These are phyloP conservation scores for Flaveria trinervia DNA, from an alignment of 129 eudicot species.

Conservation along the genomic window DNA sequence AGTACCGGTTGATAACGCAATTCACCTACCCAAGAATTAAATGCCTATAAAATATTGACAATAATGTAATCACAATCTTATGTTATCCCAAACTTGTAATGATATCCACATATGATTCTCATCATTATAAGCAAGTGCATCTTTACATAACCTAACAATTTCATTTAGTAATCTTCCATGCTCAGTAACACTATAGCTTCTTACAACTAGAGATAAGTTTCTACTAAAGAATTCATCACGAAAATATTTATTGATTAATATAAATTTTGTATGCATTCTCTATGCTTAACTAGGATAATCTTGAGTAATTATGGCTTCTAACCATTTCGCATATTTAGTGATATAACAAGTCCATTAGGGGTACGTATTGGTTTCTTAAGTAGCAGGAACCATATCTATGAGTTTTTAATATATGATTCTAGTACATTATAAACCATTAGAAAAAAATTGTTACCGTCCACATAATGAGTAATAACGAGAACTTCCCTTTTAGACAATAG, in stretches of 20 bases:
- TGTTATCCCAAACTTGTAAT: not conserved
- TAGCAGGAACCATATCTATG: not conserved
- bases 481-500: too few species aligned
- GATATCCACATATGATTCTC: not conserved
- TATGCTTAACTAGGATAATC: not conserved
- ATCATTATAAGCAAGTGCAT: not conserved
- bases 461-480: not conserved
- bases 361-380: not conserved
- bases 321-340: not conserved
- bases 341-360: not conserved
- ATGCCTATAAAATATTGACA: not conserved
- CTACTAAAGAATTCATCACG: too few species aligned
- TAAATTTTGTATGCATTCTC: not conserved
- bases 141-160: not conserved
- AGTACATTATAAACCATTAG: not conserved
- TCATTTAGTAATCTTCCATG: not conserved
- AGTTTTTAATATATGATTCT: too few species aligned
- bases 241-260: too few species aligned
- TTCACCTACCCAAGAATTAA: too few species aligned
- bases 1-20: too few species aligned
- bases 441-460: not conserved
- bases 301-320: too few species aligned
- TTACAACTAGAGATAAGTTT: not conserved
- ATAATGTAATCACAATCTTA: not conserved
- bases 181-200: not conserved